Evolutionary conservation across 2,329 filamentous ascomycete genomes (phyloP).

Genomic region (Aspergillus sp.): DNA sequence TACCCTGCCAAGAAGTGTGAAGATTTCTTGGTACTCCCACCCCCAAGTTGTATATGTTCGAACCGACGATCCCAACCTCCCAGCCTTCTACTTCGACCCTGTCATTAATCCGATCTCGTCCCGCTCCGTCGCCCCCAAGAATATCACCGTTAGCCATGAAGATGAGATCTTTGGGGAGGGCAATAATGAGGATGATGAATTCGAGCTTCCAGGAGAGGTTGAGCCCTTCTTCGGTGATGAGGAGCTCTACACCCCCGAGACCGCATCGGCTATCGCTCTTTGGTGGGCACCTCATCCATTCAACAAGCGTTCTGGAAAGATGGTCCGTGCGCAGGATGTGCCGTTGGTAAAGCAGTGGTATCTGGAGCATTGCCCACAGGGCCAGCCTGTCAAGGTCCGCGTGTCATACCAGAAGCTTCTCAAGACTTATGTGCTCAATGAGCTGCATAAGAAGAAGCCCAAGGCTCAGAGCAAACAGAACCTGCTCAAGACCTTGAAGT

Average conservation of each 20-base stretch:
- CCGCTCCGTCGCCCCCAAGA: constrained; percentile 87
- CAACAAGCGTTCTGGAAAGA: constrained; percentile 84
- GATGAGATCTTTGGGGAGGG: constrained; percentile 86
- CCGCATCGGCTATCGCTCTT: constrained; percentile 81
- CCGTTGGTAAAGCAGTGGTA: constrained; percentile 98
- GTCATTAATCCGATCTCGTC: constrained; percentile 97
- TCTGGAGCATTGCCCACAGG: constrained; percentile 85
- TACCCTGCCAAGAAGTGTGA: constrained; percentile 88
- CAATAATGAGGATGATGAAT: constrained; percentile 77
- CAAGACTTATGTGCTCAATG: constrained; percentile 93
- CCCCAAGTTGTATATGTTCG: constrained; percentile 89
- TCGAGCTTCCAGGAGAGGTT: constrained; percentile 72
- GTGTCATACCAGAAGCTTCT: constrained; percentile 98
- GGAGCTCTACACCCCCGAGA: constrained; percentile 83
- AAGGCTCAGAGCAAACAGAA: constrained; percentile 96
- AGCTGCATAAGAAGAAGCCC: constrained; percentile 90
- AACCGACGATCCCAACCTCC: constrained; percentile 80
- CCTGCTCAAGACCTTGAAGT: constrained; percentile 80
- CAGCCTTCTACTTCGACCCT: constrained; percentile 97
- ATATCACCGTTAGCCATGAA: constrained; percentile 85
- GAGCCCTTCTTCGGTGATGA: constrained; percentile 89
- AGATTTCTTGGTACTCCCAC: constrained; percentile 87
- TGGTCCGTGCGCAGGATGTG: constrained; percentile 96
- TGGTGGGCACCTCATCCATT: constrained; percentile 99
- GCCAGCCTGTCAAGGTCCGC: constrained; percentile 91